Conservation (phyloP, 23 red algal genomes). For the Chondrus crispus region DNA sequence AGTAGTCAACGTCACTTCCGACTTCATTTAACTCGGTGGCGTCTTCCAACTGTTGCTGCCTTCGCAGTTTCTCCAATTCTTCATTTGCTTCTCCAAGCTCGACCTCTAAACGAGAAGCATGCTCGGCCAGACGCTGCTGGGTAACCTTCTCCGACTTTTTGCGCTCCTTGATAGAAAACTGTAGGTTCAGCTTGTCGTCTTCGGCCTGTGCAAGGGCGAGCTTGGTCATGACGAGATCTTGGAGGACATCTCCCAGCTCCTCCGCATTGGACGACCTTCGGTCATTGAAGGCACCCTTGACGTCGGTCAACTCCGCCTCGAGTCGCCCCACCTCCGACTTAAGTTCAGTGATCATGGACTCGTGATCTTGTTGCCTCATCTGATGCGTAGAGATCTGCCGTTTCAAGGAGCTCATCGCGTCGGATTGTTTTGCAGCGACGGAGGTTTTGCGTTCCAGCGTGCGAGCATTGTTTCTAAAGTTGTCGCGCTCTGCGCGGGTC, state of each 20-base stretch:
- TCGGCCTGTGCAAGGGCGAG: slow-evolving; percentile 54
- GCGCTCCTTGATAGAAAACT: slow-evolving; percentile 49
- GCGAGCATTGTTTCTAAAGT: slow-evolving; percentile 31
- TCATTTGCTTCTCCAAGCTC: slow-evolving; percentile 54
- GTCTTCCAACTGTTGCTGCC: neutral
- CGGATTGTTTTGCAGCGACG: slow-evolving; percentile 17
- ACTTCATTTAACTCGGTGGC: slow-evolving; percentile 33
- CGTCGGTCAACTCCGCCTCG: neutral
- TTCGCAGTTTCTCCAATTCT: slow-evolving; percentile 27
- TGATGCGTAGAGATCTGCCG: slow-evolving; percentile 30
- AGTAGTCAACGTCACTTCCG: slow-evolving; percentile 57
- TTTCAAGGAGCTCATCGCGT: slow-evolving; percentile 24
- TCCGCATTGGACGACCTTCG: neutral
- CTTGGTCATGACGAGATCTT: slow-evolving; percentile 49
- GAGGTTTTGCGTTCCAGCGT: slow-evolving; percentile 35
- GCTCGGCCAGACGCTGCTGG: slow-evolving; percentile 58
- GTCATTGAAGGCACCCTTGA: neutral
- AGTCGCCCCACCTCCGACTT: slow-evolving; percentile 10
- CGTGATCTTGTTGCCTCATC: slow-evolving; percentile 35
- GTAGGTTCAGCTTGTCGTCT: slow-evolving; percentile 45
- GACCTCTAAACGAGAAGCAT: slow-evolving; percentile 64
- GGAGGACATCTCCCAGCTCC: slow-evolving; percentile 41
- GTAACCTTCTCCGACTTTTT: slow-evolving; percentile 32
- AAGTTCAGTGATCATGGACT: slow-evolving; percentile 11
- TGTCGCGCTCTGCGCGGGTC: slow-evolving; percentile 47